These are phyloP conservation scores for Pyrenula massariospora DNA, from an alignment of 495 filamentous ascomycete genomes.

Conservation along the genomic window DNA sequence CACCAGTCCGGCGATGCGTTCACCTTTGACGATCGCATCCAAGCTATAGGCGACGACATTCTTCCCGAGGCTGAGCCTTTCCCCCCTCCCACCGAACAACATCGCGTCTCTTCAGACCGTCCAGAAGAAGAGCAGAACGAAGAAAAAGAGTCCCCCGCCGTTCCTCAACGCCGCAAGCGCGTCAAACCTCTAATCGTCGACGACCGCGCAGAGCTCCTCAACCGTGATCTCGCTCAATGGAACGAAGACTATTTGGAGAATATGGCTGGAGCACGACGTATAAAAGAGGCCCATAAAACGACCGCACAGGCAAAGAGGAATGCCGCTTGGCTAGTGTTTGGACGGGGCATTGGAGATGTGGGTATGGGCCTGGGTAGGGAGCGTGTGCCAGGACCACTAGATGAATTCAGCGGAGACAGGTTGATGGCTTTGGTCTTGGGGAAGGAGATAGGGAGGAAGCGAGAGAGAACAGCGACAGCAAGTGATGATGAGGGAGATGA, in stretches of 20 bases:
- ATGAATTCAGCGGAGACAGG: slow-evolving; percentile 42
- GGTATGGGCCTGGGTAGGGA: slow-evolving; percentile 33
- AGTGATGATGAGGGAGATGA: slow-evolving; percentile 21
- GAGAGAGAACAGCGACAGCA: slow-evolving; percentile 19
- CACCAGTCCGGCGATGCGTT: slow-evolving; percentile 25
- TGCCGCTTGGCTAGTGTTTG: slow-evolving; percentile 39
- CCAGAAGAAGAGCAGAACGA: slow-evolving; percentile 4
- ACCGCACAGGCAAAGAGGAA: slow-evolving; percentile 39
- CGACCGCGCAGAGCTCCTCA: slow-evolving; percentile 34
- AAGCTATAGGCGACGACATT: slow-evolving; percentile 16
- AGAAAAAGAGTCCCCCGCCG: slow-evolving; percentile 13
- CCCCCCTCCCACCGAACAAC: slow-evolving; percentile 4
- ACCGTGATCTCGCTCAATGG: slow-evolving; percentile 44
- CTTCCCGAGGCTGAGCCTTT: slow-evolving; percentile 20
- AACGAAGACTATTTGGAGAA: slow-evolving; percentile 44
- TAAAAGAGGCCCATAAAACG: slow-evolving; percentile 28
- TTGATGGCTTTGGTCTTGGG: slow-evolving; percentile 28
- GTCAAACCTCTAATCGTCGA: slow-evolving; percentile 17
- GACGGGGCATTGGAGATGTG: slow-evolving; percentile 43
- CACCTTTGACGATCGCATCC: slow-evolving; percentile 31
- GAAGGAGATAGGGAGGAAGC: slow-evolving; percentile 23
- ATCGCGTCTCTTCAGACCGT: slow-evolving; percentile 2
- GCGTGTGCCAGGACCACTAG: slow-evolving; percentile 30
- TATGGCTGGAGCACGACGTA: slow-evolving; percentile 31
- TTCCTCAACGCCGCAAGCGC: slow-evolving; percentile 7